These are phyloP conservation scores for Tephrocybe sp. DNA, from an alignment of 768 basidiomycete species.

Conservation along the genomic window DNA sequence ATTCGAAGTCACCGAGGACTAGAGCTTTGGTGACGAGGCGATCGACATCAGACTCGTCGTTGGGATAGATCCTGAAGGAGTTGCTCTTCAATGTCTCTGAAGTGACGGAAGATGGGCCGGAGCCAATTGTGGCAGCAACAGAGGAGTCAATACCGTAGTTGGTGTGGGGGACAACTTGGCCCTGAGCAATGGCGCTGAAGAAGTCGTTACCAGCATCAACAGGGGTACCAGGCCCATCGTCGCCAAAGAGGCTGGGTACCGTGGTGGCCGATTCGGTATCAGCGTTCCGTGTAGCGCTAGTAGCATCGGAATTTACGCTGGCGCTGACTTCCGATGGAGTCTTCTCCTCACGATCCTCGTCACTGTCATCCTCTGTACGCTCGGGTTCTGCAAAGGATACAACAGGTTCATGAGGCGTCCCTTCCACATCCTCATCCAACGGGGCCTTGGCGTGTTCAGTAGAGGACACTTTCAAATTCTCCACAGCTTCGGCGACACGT, in stretches of 20 bases:
- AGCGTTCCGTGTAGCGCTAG: constrained; percentile 51
- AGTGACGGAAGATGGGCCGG: constrained; percentile 78
- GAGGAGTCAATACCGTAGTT: constrained; percentile 84
- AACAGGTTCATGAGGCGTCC: constrained; percentile 64
- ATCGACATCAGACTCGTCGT: constrained; percentile 85
- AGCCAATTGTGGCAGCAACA: constrained; percentile 95
- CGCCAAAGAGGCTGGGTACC: constrained; percentile 85
- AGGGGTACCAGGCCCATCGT: constrained; percentile 69
- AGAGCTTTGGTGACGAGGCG: constrained; percentile 88
- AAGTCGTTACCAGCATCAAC: constrained; percentile 77
- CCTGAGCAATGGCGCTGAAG: constrained; percentile 68
- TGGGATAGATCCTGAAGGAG: constrained; percentile 89
- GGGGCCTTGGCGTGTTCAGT: constrained; percentile 30
- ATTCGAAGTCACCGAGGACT: constrained; percentile 93
- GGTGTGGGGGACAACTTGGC: constrained; percentile 68
- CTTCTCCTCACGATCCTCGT: constrained; percentile 44
- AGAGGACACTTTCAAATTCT: constrained; percentile 59
- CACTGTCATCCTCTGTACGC: constrained; percentile 40
- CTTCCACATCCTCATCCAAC: constrained; percentile 41
- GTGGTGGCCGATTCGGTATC: constrained; percentile 84
- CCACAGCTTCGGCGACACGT: constrained; percentile 81
- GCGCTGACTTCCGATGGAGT: constrained; percentile 77
- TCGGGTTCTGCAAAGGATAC: constrained; percentile 87
- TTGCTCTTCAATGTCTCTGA: constrained; percentile 75
- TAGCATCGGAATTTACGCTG: constrained; percentile 61